Percentiles rank a stretch among this genome's conserved stretches.
Evolutionary conservation across 306 rosid genomes (phyloP).

Genomic region (Cicer pinnatifidum): DNA sequence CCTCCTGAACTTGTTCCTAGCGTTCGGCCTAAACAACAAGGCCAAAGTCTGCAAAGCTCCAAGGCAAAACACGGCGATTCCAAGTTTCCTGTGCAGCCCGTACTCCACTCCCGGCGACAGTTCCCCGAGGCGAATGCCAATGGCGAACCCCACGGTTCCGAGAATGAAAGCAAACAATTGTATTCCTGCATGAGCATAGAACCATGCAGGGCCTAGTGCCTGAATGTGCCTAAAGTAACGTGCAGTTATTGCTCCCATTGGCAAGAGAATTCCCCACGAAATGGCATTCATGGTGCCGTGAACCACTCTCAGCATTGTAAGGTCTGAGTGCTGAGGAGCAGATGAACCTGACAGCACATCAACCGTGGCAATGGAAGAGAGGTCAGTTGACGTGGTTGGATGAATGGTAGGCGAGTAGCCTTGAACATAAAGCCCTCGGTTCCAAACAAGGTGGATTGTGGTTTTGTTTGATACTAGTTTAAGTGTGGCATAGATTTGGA

Average conservation of each 20-base stretch:
- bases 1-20: constrained; percentile 78
- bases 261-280: constrained; percentile 81
- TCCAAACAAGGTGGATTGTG: constrained; percentile 78
- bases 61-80: constrained; percentile 66
- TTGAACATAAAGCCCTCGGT: constrained; percentile 92
- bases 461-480: constrained; percentile 70
- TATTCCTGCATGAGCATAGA: constrained; percentile 78
- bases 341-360: constrained; percentile 74
- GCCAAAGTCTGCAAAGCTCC: constrained; percentile 85
- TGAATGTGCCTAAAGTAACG: constrained; percentile 79
- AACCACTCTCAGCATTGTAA: constrained; percentile 49
- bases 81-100: constrained; percentile 77
- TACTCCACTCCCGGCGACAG: constrained; percentile 79
- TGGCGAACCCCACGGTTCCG: constrained; percentile 73
- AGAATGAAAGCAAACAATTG: constrained; percentile 66
- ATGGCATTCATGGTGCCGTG: constrained; percentile 78
- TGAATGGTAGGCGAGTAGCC: constrained; percentile 97
- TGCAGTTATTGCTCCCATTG: constrained; percentile 79
- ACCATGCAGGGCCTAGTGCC: constrained; percentile 80
- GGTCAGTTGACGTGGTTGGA: constrained; percentile 73
- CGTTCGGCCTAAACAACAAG: constrained; percentile 74
- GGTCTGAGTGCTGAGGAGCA: constrained; percentile 48
- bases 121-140: constrained; percentile 71
- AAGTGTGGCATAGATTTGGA: constrained; percentile 73
- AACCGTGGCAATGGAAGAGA: constrained; percentile 72